phyloP scores from a whole-genome alignment of 768 basidiomycete species.

The Ramaria rubella region DNA sequence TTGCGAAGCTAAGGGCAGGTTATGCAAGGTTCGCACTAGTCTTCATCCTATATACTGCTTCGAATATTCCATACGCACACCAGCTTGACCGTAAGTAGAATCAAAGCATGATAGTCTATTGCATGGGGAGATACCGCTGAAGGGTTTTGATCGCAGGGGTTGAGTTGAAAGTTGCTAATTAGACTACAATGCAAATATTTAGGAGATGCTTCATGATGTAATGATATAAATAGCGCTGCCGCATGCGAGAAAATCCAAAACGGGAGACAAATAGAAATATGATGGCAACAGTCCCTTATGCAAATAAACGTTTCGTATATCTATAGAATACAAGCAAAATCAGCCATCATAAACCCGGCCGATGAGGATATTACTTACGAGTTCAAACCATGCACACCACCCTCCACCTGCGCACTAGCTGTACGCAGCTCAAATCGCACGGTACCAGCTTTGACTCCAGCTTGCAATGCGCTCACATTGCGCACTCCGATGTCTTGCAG shows the following conservation, averaged over 20 bases:
- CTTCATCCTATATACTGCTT: too few species aligned
- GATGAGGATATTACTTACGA: constrained; percentile 48
- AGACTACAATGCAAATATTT: too few species aligned
- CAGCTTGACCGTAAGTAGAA: too few species aligned
- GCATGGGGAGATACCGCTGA: too few species aligned
- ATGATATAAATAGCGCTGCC: background rate
- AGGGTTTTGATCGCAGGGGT: too few species aligned
- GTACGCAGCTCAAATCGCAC: constrained; percentile 92
- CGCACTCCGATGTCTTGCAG: constrained; percentile 87
- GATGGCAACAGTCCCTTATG: constrained; percentile 19
- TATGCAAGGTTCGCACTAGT: too few species aligned
- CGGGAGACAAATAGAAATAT: background rate
- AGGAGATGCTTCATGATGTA: background rate
- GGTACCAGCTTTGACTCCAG: constrained; percentile 53
- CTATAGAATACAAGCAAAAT: constrained; percentile 23
- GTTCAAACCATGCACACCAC: constrained; percentile 92
- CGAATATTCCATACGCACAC: too few species aligned
- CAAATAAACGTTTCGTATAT: constrained; percentile 53
- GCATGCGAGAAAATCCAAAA: background rate
- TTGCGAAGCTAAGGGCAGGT: too few species aligned
- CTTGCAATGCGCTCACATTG: constrained; percentile 58
- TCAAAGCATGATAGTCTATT: background rate
- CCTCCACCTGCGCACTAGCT: constrained; percentile 91
- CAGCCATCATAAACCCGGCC: background rate
- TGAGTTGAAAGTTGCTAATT: too few species aligned